Evolutionary conservation across 108 stramenopile species (phyloP).

Genomic region (Skeletonema grethae): DNA sequence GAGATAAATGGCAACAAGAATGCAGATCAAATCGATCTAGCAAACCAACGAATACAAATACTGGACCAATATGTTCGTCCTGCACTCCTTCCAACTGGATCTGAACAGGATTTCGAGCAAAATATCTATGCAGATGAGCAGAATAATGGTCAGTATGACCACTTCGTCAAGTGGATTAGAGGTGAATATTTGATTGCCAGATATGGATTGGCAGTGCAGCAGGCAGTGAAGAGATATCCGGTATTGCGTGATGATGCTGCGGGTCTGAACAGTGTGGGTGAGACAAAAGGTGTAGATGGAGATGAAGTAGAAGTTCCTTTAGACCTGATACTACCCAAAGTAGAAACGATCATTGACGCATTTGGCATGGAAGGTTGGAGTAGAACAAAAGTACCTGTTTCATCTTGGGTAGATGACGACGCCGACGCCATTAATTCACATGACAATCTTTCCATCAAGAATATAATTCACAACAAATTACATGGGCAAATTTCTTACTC

Average conservation of each 20-base stretch:
- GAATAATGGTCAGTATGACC: slow-evolving; percentile 6
- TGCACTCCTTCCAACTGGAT: slow-evolving; percentile 59
- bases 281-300: slow-evolving; percentile 20
- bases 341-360: slow-evolving; percentile 53
- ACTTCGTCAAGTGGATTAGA: slow-evolving; percentile 74
- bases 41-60: slow-evolving; percentile 38
- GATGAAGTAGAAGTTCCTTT: slow-evolving; percentile 25
- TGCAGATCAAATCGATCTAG: slow-evolving; percentile 6
- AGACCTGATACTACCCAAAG: slow-evolving; percentile 47
- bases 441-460: slow-evolving; percentile 38
- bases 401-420: slow-evolving; percentile 19
- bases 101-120: slow-evolving; percentile 49
- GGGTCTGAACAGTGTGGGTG: slow-evolving; percentile 35
- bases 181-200: slow-evolving; percentile 71
- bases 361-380: slow-evolving; percentile 73
- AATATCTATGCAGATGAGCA: slow-evolving; percentile 47
- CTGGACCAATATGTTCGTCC: slow-evolving; percentile 64
- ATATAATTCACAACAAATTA: slow-evolving; percentile 56
- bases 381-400: slow-evolving; percentile 30
- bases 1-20: not conserved
- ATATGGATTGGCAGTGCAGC: slow-evolving; percentile 55
- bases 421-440: not conserved
- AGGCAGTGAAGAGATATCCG: slow-evolving; percentile 41
- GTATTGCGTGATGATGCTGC: slow-evolving; percentile 58
- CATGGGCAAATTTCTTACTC: slow-evolving; percentile 56